Evolutionary conservation across 2,329 filamentous ascomycete genomes (phyloP), one percentile per base, ranked within the genome.

Genomic region (Aaosphaeria pasadenensis): DNA sequence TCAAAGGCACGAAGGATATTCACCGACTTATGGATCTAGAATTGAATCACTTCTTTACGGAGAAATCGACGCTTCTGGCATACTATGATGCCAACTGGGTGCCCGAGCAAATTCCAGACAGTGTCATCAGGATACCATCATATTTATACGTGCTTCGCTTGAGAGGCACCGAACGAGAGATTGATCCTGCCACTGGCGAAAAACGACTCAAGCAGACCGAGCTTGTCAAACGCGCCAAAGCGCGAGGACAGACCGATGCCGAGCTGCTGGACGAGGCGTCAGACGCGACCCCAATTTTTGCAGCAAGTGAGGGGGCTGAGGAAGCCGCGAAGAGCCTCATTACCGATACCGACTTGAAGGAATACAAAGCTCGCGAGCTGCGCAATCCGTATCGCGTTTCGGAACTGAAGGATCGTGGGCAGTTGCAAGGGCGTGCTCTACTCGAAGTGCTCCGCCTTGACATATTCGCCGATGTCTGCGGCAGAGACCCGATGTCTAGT

Each of bases 41-140:
- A 11, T 49, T 50, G 30, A 55, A 55, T 39, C 24, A 29, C 7
- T 54, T 53, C 33, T 54, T 54, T 30, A 51, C 30, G 17, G 35
- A 24, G 7, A 54, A 54, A 36, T 49, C 54, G 31, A 44, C 38
- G 32, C 52, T 56, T 33, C 49, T 52, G 47, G 51, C 46, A 49
- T 56, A 52, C 24, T 51, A 51, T 44, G 54, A 56, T 38, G 52
- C 52, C 40, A 45, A 50, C 30, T 54, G 54, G 54, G 33, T 51
- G 11, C 54, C 51, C 9, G 54, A 56, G 35, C 47, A 42, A 11
- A 54, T 56, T 32, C 52, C 54, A 4, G 52, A 56, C 44, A 52
- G 45, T 28, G 46, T 28, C n/a, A 32, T 55, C 11, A 55, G 13
- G 29, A 45, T 55, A 7, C 50, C 52, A 24, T 55, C 52, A 9